Evolutionary conservation across 306 rosid species (phyloP).

Genomic region (Lotus japonicus): DNA sequence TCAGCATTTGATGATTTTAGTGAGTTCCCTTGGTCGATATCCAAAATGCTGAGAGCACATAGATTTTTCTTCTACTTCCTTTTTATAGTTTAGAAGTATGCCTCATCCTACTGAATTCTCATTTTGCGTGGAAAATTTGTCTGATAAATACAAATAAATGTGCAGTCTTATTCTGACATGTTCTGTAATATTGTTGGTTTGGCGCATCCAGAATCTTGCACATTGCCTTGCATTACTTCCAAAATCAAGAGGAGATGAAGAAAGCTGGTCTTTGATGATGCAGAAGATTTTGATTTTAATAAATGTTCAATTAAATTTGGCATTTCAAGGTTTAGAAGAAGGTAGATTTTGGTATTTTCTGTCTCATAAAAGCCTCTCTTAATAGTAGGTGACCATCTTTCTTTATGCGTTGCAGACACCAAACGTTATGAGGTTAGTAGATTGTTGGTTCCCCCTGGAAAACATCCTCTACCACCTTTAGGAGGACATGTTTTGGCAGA

Average conservation of each 20-base stretch:
- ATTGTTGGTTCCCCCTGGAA: conserved; percentile 52
- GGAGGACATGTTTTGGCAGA: conserved; percentile 41
- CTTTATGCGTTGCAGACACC: conserved; percentile 38
- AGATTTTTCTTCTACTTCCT: background rate
- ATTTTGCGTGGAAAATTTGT: conserved; percentile 3
- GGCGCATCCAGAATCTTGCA: conserved; percentile 81
- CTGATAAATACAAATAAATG: background rate
- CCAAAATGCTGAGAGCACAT: background rate
- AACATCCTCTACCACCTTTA: conserved; percentile 55
- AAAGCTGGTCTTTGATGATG: conserved; percentile 74
- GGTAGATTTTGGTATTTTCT: conserved; percentile 39
- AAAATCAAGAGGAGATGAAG: conserved; percentile 77
- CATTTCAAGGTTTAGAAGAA: conserved; percentile 81
- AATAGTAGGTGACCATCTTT: conserved; percentile 17
- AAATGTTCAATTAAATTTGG: conserved; percentile 50
- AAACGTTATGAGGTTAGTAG: conserved; percentile 36
- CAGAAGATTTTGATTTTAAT: conserved; percentile 60
- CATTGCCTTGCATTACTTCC: conserved; percentile 78
- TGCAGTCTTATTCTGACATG: conserved; percentile 16
- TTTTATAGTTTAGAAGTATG: conserved; percentile 1
- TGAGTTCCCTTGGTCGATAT: background rate
- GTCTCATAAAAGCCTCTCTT: background rate
- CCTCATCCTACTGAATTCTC: conserved; percentile 9
- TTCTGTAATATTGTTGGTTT: conserved; percentile 22
- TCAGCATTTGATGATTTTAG: background rate